A percentile compares a stretch with the other conserved stretches of the same genome.
These are phyloP conservation scores for Ottelia alismoides DNA, from an alignment of 106 monocot species.

Conservation along the genomic window DNA sequence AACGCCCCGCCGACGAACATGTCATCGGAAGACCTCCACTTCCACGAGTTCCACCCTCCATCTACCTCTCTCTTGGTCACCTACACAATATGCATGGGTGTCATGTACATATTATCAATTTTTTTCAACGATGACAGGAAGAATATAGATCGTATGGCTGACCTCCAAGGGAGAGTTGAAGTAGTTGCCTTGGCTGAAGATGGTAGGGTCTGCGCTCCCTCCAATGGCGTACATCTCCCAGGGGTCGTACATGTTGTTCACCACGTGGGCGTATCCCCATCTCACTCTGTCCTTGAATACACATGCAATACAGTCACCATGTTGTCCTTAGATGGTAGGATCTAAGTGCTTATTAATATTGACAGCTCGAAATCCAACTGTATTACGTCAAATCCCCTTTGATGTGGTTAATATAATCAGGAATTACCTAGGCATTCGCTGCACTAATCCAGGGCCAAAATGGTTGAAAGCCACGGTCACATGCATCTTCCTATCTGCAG, in stretches of 20 bases:
- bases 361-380: no score
- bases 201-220: conserved; percentile 56
- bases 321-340: no score
- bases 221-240: conserved; percentile 83
- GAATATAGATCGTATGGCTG: no score
- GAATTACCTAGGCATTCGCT: conserved; percentile 87
- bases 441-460: conserved; percentile 47
- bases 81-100: conserved; percentile 35
- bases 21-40: conserved; percentile 90
- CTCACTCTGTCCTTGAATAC: no score
- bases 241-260: conserved; percentile 52
- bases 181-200: conserved; percentile 67
- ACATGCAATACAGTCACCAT: no score
- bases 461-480: conserved; percentile 73
- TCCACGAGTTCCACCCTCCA: conserved; percentile 67
- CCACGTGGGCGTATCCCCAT: conserved; percentile 50
- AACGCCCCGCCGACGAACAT: conserved; percentile 80
- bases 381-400: no score
- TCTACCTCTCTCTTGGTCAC: conserved; percentile 65
- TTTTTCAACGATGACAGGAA: no score
- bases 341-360: no score
- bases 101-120: no score
- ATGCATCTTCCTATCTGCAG: conserved; percentile 52
- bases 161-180: conserved; percentile 41
- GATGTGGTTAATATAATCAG: no score